These are phyloP conservation scores for Saitozyma sp. DNA, from an alignment of 768 basidiomycete genomes.

Conservation along the genomic window DNA sequence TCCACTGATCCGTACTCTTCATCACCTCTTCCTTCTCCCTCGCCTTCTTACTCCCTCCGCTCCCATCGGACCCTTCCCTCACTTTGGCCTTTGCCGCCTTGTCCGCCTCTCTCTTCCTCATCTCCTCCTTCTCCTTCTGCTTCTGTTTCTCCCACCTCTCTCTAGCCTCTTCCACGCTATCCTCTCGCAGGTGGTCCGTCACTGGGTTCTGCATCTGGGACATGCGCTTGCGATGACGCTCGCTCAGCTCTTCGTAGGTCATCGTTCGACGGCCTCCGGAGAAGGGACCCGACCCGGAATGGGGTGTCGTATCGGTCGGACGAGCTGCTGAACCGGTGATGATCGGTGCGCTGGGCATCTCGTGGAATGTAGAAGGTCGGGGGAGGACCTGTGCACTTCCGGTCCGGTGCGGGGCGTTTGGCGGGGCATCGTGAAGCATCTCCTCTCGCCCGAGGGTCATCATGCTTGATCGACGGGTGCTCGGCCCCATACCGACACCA, in stretches of 20 bases:
- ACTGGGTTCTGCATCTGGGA: conserved; percentile 77
- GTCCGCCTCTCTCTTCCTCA: conserved; percentile 71
- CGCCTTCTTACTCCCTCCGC: conserved; percentile 6
- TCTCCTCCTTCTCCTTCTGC: conserved; percentile 70
- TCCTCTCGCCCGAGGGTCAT: not conserved
- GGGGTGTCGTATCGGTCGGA: not conserved
- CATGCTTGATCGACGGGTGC: conserved; percentile 5
- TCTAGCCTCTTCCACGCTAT: conserved; percentile 71
- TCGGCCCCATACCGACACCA: too few species aligned
- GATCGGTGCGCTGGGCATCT: conserved; percentile 2
- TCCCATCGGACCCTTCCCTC: not conserved
- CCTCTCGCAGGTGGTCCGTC: conserved; percentile 74
- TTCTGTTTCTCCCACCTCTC: conserved; percentile 80
- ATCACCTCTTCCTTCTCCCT: conserved; percentile 34
- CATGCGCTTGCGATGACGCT: conserved; percentile 82
- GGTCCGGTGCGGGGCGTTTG: not conserved
- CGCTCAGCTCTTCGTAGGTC: conserved; percentile 83
- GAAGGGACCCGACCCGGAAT: not conserved
- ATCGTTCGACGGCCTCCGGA: conserved; percentile 52
- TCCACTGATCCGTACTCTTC: conserved; percentile 41
- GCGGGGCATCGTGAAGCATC: not conserved
- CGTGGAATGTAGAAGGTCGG: conserved; percentile 17
- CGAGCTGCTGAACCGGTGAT: conserved; percentile 20
- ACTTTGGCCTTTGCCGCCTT: conserved; percentile 56
- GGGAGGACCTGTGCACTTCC: not conserved